phyloP scores from a whole-genome alignment of 2,329 filamentous ascomycete species.

The Apiospora phragmitis region DNA sequence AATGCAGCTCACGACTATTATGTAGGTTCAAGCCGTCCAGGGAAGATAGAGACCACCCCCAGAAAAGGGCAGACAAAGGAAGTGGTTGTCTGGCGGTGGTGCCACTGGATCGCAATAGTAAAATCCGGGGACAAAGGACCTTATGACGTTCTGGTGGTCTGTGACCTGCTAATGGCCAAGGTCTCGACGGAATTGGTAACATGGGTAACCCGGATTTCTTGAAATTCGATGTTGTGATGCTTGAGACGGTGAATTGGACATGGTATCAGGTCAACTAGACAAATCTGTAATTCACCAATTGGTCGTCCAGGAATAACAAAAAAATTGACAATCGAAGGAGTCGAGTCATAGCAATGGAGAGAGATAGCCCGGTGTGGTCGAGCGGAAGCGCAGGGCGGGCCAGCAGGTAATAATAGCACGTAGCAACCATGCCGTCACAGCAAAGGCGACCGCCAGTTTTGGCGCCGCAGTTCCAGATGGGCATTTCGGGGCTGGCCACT shows the following conservation, averaged over 20 bases:
- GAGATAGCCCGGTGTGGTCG: neutral
- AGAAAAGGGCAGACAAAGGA: neutral
- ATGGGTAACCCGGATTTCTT: neutral
- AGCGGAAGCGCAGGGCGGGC: neutral
- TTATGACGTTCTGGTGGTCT: constrained; percentile 1
- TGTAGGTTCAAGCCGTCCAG: neutral
- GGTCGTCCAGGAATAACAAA: neutral
- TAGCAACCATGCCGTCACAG: constrained; percentile 3
- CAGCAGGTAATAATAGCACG: constrained; percentile 2
- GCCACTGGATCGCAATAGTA: neutral
- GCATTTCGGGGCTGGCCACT: neutral
- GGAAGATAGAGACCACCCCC: neutral
- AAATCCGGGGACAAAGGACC: neutral
- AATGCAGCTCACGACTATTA: constrained; percentile 11
- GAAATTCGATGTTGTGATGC: neutral
- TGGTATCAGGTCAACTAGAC: neutral
- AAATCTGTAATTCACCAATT: neutral
- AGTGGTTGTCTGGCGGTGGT: neutral
- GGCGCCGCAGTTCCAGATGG: neutral
- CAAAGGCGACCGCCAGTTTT: neutral
- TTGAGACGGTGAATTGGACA: neutral
- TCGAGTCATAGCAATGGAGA: too few relatives aligned
- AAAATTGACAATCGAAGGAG: neutral
- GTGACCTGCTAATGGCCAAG: constrained; percentile 1
- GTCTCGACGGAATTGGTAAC: neutral